Conservation (phyloP, 2,329 filamentous ascomycete species). For the Zasmidium angulare region DNA sequence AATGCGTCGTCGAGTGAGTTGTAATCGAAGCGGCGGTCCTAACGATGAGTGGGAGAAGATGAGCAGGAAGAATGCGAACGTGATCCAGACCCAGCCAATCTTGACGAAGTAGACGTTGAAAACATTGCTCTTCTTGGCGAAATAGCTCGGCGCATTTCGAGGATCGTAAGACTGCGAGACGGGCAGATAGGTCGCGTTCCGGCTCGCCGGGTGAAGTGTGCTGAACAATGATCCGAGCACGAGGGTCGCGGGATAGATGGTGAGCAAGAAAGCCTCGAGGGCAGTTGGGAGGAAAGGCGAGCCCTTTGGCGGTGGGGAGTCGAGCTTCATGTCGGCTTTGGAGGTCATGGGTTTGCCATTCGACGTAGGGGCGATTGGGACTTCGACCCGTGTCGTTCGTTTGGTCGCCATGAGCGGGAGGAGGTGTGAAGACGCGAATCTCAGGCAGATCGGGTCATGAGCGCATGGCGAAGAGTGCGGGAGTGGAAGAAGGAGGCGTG, state of each 20-base stretch:
- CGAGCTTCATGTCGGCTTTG: conserved; percentile 3
- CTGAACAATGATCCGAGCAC: conserved; percentile 80
- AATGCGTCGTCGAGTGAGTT: conserved; percentile 48
- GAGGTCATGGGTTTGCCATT: not conserved
- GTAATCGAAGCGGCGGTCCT: conserved; percentile 42
- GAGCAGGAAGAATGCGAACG: conserved; percentile 69
- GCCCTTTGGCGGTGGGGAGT: conserved; percentile 17
- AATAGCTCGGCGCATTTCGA: conserved; percentile 71
- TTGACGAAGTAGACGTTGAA: conserved; percentile 96
- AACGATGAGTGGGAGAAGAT: conserved; percentile 65
- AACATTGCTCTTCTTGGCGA: conserved; percentile 88
- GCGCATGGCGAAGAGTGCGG: not conserved
- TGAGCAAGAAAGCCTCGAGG: conserved; percentile 64
- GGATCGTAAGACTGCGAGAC: conserved; percentile 62
- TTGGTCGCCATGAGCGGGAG: conserved; percentile 22
- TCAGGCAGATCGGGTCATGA: not conserved
- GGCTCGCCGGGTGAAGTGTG: conserved; percentile 73
- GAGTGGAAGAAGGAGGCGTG: not conserved
- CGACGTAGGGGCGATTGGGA: conserved; percentile 2
- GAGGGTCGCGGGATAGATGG: conserved; percentile 74
- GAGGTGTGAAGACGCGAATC: not conserved
- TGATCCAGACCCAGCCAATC: conserved; percentile 90
- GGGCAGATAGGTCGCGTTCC: conserved; percentile 61
- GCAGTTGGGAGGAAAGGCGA: conserved; percentile 68
- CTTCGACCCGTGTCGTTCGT: conserved; percentile 6